Evolutionary conservation across 2,329 filamentous ascomycete genomes (phyloP), one percentile per base, ranked within the genome.

Genomic region (Xylariaceae sp.): DNA sequence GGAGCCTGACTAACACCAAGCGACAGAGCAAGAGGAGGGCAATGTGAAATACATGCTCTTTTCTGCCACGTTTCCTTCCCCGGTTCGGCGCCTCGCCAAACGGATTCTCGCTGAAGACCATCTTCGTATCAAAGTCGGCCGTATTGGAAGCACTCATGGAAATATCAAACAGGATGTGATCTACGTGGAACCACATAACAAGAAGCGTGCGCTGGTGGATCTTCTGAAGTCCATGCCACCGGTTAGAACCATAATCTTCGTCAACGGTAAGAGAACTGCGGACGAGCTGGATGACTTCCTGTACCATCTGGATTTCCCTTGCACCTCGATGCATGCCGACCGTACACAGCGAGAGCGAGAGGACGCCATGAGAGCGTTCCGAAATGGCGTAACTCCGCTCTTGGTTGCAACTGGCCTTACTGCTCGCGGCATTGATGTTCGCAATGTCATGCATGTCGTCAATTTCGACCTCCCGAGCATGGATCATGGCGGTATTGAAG

Each of bases 321-420:
- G 85, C 49, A 95, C 90, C 0, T 95, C 91, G 0, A 95, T 97
- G 62, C 94, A 97, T 63, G 77, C 84, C 1, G 89, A 91, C 54
- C 88, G 92, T 29, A 95, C 88, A 40, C 94, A 97, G 73, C 80
- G 81, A 58, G 92, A 97, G 76, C 88, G 94, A 61, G 92, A 97
- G 70, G 91, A 95, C 67, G 87, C 92, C 1, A 80, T 97, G 84
- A 85, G 91, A 63, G 80, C 87, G 1, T 97, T 97, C 79, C 85
- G 88, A 26, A 76, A 74, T 26, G 92, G 88, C 1, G 80, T 79
- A 34, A 78, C 80, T 7, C 91, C 92, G 0, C 88, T 99, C 53
- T 72, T 99, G 55, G 82, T 97, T 56, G 85, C 92, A 8, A 97
- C 92, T 27, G 89, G 89, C 47, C 82, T 99, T 50, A 85, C 87